Evolutionary conservation across 495 filamentous ascomycete genomes (phyloP).

Genomic region (Penicillium psychrofluorescens): DNA sequence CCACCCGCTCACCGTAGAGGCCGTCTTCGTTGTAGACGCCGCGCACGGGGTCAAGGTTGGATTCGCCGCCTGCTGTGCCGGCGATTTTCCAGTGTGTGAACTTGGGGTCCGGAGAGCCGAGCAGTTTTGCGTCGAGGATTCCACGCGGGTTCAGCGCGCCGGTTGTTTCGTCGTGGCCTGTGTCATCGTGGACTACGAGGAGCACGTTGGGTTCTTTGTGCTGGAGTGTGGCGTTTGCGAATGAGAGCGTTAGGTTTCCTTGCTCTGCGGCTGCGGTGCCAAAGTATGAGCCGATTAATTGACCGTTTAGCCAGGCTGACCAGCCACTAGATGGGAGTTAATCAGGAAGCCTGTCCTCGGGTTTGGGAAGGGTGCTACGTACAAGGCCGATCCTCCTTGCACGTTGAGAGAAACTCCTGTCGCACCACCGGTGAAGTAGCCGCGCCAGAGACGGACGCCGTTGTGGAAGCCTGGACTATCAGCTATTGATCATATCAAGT

Average conservation of each 20-base stretch:
- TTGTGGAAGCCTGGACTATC: conserved; percentile 50
- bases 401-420: conserved; percentile 50
- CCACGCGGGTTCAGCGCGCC: conserved; percentile 62
- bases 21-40: conserved; percentile 74
- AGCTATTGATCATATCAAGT: background rate
- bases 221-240: conserved; percentile 39
- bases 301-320: conserved; percentile 48
- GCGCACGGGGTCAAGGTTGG: conserved; percentile 55
- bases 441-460: conserved; percentile 61
- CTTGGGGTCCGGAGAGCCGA: conserved; percentile 24
- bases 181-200: conserved; percentile 67
- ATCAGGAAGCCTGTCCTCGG: background rate
- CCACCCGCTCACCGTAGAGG: conserved; percentile 58
- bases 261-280: conserved; percentile 41
- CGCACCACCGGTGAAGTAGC: conserved; percentile 53
- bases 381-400: conserved; percentile 56
- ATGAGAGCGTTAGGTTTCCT: conserved; percentile 23
- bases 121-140: conserved; percentile 50
- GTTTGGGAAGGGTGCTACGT: conserved; percentile 6
- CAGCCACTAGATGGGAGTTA: conserved; percentile 30
- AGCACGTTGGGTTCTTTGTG: conserved; percentile 48
- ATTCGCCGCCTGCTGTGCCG: conserved; percentile 65
- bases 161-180: conserved; percentile 59
- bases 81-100: conserved; percentile 64
- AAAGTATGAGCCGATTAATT: conserved; percentile 45